Conservation (phyloP, 2,329 filamentous ascomycete genomes). For the Neonectria magnoliae region DNA sequence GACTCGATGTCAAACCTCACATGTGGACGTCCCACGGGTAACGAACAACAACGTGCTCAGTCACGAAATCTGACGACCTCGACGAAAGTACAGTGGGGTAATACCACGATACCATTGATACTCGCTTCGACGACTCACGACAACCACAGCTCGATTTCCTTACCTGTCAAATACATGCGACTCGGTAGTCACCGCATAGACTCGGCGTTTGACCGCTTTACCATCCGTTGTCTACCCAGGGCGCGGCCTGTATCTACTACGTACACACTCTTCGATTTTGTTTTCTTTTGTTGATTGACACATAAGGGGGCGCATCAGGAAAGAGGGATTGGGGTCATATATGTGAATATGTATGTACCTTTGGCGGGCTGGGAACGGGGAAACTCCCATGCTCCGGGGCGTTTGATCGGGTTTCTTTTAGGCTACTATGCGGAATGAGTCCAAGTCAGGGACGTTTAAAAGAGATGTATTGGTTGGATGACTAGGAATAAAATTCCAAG, state of each 20-base stretch:
- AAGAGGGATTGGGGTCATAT: slow-evolving; percentile 33
- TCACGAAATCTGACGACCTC: slow-evolving; percentile 37
- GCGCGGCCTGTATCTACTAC: slow-evolving; percentile 42
- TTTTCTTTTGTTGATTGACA: slow-evolving; percentile 38
- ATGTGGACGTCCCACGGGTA: slow-evolving; percentile 5
- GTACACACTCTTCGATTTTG: slow-evolving; percentile 39
- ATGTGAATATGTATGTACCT: slow-evolving; percentile 35
- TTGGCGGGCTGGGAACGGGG: slow-evolving; percentile 31
- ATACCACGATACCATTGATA: slow-evolving; percentile 36
- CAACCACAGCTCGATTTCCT: slow-evolving; percentile 35
- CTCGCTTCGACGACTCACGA: slow-evolving; percentile 40
- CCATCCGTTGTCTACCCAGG: slow-evolving; percentile 32
- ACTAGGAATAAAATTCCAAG: slow-evolving; percentile 39
- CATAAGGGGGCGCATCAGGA: slow-evolving; percentile 43
- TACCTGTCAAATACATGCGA: slow-evolving; percentile 43
- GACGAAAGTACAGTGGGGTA: slow-evolving; percentile 39
- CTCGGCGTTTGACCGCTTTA: slow-evolving; percentile 44
- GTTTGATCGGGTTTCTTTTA: slow-evolving; percentile 38
- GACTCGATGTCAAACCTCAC: slow-evolving; percentile 4
- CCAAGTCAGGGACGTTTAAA: slow-evolving; percentile 31
- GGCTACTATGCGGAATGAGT: slow-evolving; percentile 41
- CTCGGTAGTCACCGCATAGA: slow-evolving; percentile 47
- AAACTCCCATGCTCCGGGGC: slow-evolving; percentile 37
- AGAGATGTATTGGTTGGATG: slow-evolving; percentile 34
- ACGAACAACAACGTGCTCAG: slow-evolving; percentile 28